phyloP scores from a whole-genome alignment of 495 filamentous ascomycete genomes.

The Sporormia fimetaria region DNA sequence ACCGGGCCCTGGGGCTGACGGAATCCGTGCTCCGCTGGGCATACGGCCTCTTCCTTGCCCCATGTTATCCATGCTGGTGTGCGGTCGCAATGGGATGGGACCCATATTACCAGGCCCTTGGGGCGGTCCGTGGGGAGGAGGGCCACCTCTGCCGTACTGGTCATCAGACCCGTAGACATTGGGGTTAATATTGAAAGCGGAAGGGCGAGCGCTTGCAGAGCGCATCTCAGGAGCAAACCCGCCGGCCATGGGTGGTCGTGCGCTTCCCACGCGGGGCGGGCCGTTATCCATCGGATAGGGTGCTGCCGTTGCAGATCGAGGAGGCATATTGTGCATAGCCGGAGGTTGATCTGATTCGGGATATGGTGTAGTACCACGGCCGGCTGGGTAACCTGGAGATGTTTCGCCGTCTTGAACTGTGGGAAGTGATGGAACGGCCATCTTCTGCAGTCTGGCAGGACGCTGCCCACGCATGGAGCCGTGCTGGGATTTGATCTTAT shows the following conservation, averaged over 20 bases:
- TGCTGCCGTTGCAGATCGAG: slow-evolving; percentile 42
- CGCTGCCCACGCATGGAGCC: slow-evolving; percentile 68
- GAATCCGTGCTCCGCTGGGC: slow-evolving; percentile 7
- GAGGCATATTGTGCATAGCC: slow-evolving; percentile 35
- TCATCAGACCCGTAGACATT: slow-evolving; percentile 18
- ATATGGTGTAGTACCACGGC: slow-evolving; percentile 26
- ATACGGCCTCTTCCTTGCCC: slow-evolving; percentile 19
- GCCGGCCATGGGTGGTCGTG: slow-evolving; percentile 33
- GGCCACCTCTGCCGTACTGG: slow-evolving; percentile 4
- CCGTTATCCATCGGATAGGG: slow-evolving; percentile 56
- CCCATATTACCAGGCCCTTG: slow-evolving; percentile 13
- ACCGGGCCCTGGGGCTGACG: slow-evolving; percentile 12
- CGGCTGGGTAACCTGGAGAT: slow-evolving; percentile 18
- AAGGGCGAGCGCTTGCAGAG: slow-evolving; percentile 16
- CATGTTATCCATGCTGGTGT: slow-evolving; percentile 24
- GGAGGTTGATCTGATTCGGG: slow-evolving; percentile 32
- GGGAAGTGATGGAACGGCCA: slow-evolving; percentile 24
- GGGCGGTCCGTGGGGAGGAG: slow-evolving; percentile 2
- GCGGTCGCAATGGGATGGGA: slow-evolving; percentile 20
- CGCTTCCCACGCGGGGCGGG: slow-evolving; percentile 31
- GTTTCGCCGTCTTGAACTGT: slow-evolving; percentile 20
- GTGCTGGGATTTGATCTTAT: slow-evolving; percentile 83
- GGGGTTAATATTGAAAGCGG: slow-evolving; percentile 29
- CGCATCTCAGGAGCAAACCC: slow-evolving; percentile 30
- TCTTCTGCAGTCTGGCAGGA: slow-evolving; percentile 50